Conservation (phyloP, 208 protist genomes). For the Acanthamoeba culbertsoni region DNA sequence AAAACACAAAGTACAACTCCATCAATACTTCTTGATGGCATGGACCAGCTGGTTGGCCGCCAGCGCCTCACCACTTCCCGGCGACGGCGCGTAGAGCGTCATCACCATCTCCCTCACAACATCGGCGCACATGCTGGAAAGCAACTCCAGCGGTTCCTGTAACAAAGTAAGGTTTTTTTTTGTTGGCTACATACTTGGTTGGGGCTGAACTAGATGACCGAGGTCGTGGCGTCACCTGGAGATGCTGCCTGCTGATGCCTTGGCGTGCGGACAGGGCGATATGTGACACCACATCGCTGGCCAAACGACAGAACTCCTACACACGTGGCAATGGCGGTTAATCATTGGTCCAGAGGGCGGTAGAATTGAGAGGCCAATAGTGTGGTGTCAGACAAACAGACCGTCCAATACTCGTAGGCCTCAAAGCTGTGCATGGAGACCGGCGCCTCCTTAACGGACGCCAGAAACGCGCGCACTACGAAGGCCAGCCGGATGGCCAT, state of each 20-base stretch:
- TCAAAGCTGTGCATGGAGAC: conserved; percentile 37
- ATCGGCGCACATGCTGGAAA: neutral
- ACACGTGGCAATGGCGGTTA: neutral
- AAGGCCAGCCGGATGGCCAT: conserved; percentile 21
- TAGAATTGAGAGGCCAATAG: too few species aligned
- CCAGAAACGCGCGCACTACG: neutral
- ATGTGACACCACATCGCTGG: neutral
- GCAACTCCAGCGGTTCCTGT: neutral
- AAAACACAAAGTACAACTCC: too few species aligned
- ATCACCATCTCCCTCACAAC: neutral
- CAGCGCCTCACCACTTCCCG: neutral
- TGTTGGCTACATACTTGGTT: too few species aligned
- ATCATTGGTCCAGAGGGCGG: too few species aligned
- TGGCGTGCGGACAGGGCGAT: neutral
- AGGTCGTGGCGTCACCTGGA: neutral
- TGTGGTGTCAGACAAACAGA: too few species aligned
- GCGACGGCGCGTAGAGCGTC: neutral
- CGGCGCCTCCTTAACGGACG: neutral
- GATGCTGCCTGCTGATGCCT: neutral
- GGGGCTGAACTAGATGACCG: too few species aligned
- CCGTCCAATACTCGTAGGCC: conserved; percentile 1
- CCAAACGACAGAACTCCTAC: conserved; percentile 13
- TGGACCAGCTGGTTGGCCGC: too few species aligned
- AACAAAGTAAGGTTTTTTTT: too few species aligned
- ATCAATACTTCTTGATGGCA: too few species aligned